Conservation (phyloP, 768 basidiomycete genomes). For the Vishniacozyma victoriae region DNA sequence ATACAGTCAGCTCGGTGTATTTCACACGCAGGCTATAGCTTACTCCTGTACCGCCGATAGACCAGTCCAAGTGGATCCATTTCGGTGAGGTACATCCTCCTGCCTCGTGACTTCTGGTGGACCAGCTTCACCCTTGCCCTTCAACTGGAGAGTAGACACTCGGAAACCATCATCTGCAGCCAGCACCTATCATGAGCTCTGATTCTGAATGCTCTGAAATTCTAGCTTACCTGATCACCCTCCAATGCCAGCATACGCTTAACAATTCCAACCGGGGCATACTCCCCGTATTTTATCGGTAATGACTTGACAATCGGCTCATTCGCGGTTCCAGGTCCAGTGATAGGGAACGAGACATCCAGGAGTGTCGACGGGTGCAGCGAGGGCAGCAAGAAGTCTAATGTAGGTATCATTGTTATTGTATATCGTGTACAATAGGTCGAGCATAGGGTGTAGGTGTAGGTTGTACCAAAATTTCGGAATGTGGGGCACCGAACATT, state of each 20-base stretch:
- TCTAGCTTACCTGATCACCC: neutral
- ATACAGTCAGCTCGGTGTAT: neutral
- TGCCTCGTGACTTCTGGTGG: conserved; percentile 29
- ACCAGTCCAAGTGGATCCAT: conserved; percentile 37
- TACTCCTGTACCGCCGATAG: conserved; percentile 23
- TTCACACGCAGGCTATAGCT: conserved; percentile 1
- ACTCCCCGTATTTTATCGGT: conserved; percentile 26
- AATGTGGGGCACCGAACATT: neutral
- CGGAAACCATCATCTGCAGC: conserved; percentile 30
- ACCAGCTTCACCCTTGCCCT: conserved; percentile 12
- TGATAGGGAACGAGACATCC: conserved; percentile 28
- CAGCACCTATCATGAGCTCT: conserved; percentile 7
- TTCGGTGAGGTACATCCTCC: conserved; percentile 12
- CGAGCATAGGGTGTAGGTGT: neutral
- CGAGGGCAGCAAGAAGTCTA: conserved; percentile 39
- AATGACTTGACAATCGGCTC: conserved; percentile 39
- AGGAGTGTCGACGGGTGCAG: conserved; percentile 38
- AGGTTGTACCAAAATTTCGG: neutral
- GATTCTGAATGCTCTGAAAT: neutral
- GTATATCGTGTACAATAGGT: neutral
- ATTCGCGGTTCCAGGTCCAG: conserved; percentile 6
- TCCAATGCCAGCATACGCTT: conserved; percentile 21
- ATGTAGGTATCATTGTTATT: conserved; percentile 18
- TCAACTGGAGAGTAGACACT: conserved; percentile 19
- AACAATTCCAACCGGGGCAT: conserved; percentile 27